Percentiles rank a stretch among this genome's conserved stretches.
These are phyloP conservation scores for Microcyclosporella mali DNA, from an alignment of 2,329 filamentous ascomycete genomes.

Conservation along the genomic window DNA sequence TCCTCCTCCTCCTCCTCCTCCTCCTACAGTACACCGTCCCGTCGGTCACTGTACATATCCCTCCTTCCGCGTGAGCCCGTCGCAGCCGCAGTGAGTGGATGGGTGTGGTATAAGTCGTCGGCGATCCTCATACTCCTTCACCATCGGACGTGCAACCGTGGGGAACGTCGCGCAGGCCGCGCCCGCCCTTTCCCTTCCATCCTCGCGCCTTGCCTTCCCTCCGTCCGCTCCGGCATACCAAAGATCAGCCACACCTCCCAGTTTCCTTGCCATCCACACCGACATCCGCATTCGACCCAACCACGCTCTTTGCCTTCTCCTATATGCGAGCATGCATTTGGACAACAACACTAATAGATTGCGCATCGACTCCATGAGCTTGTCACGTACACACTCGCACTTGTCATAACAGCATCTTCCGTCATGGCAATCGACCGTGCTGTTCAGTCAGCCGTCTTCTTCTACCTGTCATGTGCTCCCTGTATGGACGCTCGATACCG, in stretches of 20 bases:
- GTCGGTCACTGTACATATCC: too few species aligned
- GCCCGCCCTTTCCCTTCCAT: too few species aligned
- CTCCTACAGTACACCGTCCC: too few species aligned
- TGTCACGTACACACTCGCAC: slow-evolving; percentile 2
- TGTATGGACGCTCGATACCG: slow-evolving; percentile 67
- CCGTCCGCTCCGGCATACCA: too few species aligned
- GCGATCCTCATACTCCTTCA: too few species aligned
- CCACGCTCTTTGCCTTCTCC: neutral
- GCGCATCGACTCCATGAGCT: slow-evolving; percentile 7
- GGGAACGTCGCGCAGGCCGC: too few species aligned
- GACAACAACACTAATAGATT: slow-evolving; percentile 12
- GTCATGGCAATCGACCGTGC: slow-evolving; percentile 36
- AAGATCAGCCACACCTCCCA: neutral
- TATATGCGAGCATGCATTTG: slow-evolving; percentile 18
- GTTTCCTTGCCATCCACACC: neutral
- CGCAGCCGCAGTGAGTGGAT: too few species aligned
- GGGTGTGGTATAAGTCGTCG: too few species aligned
- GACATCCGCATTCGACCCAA: neutral
- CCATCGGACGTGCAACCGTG: too few species aligned
- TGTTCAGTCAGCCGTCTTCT: slow-evolving; percentile 72
- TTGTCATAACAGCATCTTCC: slow-evolving; percentile 2
- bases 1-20: too few species aligned
- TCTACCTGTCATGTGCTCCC: slow-evolving; percentile 69
- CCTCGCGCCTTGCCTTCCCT: too few species aligned
- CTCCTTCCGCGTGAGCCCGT: too few species aligned